phyloP scores from a whole-genome alignment of 2,329 filamentous ascomycete species.

The Xenoacremonium recifei region DNA sequence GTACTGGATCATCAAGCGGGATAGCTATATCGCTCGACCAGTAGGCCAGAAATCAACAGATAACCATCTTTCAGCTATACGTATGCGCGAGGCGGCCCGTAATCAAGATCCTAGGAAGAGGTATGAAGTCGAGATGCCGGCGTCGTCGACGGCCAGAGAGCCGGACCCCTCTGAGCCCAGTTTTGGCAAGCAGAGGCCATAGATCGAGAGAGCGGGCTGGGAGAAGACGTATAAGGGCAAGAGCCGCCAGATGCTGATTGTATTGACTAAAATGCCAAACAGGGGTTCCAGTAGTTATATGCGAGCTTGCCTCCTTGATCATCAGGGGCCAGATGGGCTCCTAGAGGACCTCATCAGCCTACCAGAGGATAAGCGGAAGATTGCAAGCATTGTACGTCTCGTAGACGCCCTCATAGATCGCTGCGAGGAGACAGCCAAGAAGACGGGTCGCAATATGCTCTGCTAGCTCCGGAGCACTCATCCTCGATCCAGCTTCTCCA shows the following conservation, averaged over 20 bases:
- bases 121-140: not conserved
- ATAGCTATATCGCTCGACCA: not conserved
- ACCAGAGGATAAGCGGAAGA: not conserved
- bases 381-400: not conserved
- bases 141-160: no score
- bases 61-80: not conserved
- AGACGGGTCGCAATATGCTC: conserved; percentile 3
- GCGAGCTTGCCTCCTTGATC: conserved; percentile 1
- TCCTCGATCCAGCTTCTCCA: not conserved
- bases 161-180: not conserved
- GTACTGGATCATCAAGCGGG: conserved; percentile 3
- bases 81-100: not conserved
- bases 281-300: not conserved
- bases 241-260: not conserved
- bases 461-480: conserved; percentile 5
- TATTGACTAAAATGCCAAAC: not conserved
- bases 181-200: not conserved
- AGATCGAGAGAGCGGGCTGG: conserved; percentile 2
- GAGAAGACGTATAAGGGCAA: conserved; percentile 1
- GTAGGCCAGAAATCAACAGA: not conserved
- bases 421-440: conserved; percentile 3
- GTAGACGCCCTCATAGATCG: conserved; percentile 1
- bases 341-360: conserved; percentile 1
- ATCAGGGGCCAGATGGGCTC: not conserved
- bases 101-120: not conserved